These are phyloP conservation scores for Ustilago loliicola DNA, from an alignment of 1,284 basidiomycete species.

Conservation along the genomic window DNA sequence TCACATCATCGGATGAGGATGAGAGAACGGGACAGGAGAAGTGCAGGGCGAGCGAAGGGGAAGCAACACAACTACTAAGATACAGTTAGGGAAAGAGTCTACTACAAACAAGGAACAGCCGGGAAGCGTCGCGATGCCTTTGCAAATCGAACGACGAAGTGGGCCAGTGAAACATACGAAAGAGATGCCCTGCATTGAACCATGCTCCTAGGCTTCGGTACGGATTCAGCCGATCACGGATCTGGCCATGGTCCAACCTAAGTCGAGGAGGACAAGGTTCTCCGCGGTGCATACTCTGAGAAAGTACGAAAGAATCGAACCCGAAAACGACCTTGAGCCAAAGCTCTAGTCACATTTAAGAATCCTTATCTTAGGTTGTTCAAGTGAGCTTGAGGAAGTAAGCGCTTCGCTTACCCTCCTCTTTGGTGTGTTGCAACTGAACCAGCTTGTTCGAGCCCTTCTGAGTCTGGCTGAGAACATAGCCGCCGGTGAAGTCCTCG, in stretches of 20 bases:
- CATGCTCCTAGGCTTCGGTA: neutral
- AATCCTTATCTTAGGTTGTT: neutral
- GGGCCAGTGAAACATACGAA: neutral
- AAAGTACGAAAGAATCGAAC: neutral
- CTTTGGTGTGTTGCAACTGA: constrained; percentile 24
- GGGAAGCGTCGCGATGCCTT: no score
- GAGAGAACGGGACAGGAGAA: no score
- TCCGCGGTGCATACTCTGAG: constrained; percentile 5
- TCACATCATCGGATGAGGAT: no score
- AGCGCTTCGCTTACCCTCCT: constrained; percentile 26
- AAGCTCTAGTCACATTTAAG: neutral
- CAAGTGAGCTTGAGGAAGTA: constrained; percentile 51
- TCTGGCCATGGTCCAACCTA: neutral
- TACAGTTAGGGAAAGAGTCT: constrained; percentile 30
- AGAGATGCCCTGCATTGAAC: constrained; percentile 11
- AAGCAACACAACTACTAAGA: constrained; percentile 29
- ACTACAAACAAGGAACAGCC: constrained; percentile 8
- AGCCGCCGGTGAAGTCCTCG: constrained; percentile 39
- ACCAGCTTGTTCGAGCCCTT: constrained; percentile 41
- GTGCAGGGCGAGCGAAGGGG: neutral
- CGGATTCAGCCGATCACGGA: constrained; percentile 13
- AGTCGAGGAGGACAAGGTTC: neutral
- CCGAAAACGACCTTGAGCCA: neutral
- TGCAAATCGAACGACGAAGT: neutral
- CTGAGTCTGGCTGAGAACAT: constrained; percentile 26